phyloP scores from a whole-genome alignment of 305 asterid species.

The Rubia tinctorum region DNA sequence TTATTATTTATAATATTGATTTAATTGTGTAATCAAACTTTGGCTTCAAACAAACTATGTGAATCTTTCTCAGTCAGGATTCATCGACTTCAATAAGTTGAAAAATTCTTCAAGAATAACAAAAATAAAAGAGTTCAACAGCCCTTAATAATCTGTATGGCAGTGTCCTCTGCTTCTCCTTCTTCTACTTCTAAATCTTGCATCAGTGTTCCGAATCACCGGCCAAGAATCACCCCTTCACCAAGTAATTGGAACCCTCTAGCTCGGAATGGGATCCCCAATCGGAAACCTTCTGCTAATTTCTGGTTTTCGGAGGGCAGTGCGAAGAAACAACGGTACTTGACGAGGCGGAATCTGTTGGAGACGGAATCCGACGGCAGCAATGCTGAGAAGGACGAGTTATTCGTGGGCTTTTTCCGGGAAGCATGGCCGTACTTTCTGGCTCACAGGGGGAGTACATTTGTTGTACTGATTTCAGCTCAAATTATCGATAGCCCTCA shows the following conservation, averaged over 20 bases:
- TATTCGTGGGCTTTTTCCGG: constrained; percentile 75
- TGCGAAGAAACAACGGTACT: constrained; percentile 1
- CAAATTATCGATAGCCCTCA: constrained; percentile 68
- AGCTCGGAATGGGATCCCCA: constrained; percentile 12
- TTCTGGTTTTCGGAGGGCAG: constrained; percentile 16
- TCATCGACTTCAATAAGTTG: neutral
- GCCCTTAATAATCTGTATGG: constrained; percentile 34
- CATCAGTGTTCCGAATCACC: constrained; percentile 28
- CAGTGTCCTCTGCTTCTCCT: constrained; percentile 24
- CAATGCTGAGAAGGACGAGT: constrained; percentile 47
- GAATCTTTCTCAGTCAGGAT: no score
- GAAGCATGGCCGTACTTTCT: constrained; percentile 91
- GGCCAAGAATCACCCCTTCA: constrained; percentile 11
- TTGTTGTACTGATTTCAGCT: constrained; percentile 69
- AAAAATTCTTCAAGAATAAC: no score
- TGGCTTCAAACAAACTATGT: no score
- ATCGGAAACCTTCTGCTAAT: constrained; percentile 23
- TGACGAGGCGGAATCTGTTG: constrained; percentile 26
- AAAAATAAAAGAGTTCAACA: neutral
- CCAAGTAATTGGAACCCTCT: constrained; percentile 26
- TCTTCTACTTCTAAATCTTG: constrained; percentile 22
- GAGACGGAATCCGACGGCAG: constrained; percentile 37
- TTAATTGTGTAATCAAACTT: no score
- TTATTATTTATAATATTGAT: no score
- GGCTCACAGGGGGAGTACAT: constrained; percentile 87